Base-by-base conservation (phyloP, 2,329 filamentous ascomycete species). In the Aspergillus udagawae region DNA sequence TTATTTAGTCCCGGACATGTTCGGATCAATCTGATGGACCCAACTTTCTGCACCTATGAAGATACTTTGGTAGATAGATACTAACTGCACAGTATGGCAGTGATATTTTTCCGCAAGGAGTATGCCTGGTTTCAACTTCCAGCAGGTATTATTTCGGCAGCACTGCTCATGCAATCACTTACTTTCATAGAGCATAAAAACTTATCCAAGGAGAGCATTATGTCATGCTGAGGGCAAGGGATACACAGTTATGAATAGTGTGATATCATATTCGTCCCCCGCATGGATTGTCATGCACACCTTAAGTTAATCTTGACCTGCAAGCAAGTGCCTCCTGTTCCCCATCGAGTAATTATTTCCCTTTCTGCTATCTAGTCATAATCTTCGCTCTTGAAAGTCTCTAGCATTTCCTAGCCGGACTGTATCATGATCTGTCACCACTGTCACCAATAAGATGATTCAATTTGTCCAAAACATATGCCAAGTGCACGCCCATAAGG, bases 181-280 rank as follows among this genome's bases (percentile, higher is more conserved):
- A 21, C 8, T 44, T 21, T 12, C 20, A 44, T 20, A 14, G 12
- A 35, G 2, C 41, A 44, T 20, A 14, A 14, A 35, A 14, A 14
- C 12, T 14, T 14, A 10, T 44, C 41, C 12, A 21, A 44, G 21
- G 14, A 21, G 41, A 27, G 12, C 9, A 47, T 47, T 27, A 44
- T 21, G 41, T 44, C 41, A 44, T 44, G 41, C 21, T 44, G 20
- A 44, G 41, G 41, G 32, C 32, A 38, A 38, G 32, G 32, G 32
- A 14, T 38, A 3, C 32, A 45, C 2, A 10, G 42, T 23, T 47
- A 14, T 21, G 12, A 47, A 47, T 10, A 47, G 49, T 29, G 38
- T 55, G 54, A 62, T 56, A 60, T 60, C 53, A 62, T 56, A 54
- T 55, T 21, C 9, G 52, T 52, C 60, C 60, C 60, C 60, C 60